Evolutionary conservation across 2,329 filamentous ascomycete genomes (phyloP), one percentile per base, ranked within the genome.

Genomic region (Xylaria sp.): DNA sequence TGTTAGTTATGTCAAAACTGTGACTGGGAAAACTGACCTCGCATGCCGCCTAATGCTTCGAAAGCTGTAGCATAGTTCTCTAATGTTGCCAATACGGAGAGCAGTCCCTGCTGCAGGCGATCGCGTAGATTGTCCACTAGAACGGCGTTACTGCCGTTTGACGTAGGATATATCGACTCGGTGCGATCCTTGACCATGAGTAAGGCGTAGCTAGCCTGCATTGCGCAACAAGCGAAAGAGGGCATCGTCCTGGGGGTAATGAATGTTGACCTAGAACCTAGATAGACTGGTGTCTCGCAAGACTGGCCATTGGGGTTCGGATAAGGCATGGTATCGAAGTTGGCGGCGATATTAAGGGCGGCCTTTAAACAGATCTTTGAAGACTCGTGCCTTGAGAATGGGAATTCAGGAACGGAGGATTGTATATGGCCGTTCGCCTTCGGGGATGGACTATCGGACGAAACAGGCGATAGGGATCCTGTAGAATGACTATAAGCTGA

Each of bases 301-400:
- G 71, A 66, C 58, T 74, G 71, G 19, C 75, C 68, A 23, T 70
- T 77, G 67, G 79, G 75, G 54, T 78, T 78, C 13, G 81, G 81
- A 55, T 79, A 81, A 0, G 81, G 80, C 33, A 84, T 68, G 10
- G 73, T 71, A 63, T 79, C 75, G 53, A 83, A 83, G 11, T 77
- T 77, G 52, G 74, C 69, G 1, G 81, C 78, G 56, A 84, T 83
- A 62, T 76, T 79, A 43, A 83, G 74, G 2, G 81, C 80, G 7
- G 81, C 78, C 47, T 78, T 79, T 31, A 83, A 73, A 66, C 81
- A 83, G 60, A 83, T 76, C 66, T 80, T 80, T 21, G 81, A 77
- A 13, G 81, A 83, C 41, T 78, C 74, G 58, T 81, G 79, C 41
- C 74, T 78, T 62, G 71, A 79, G 65, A 82, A 83, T 13, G 80